Evolutionary conservation across 352 stramenopile species (phyloP), one percentile per base, ranked within the genome.

Genomic region (Peronospora farinosa): DNA sequence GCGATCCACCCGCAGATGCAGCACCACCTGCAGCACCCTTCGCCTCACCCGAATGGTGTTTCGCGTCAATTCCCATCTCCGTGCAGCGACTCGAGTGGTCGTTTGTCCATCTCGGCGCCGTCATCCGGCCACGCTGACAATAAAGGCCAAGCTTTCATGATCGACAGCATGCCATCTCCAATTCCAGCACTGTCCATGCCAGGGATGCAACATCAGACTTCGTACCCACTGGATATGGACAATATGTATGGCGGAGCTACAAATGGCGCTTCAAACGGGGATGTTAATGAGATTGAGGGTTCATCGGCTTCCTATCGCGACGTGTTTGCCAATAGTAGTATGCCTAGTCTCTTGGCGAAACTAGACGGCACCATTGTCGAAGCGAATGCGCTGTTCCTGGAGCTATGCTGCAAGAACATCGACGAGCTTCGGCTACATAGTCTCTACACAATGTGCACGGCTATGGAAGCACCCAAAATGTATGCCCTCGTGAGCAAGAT

Each of bases 341-440:
- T 91, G 72, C 79, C 79, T 7, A 86, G 72, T 57, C 49, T 88
- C 37, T 59, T 91, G 27, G 74, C 77, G 7, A 88, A 86, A 51
- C 64, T 91, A 15, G 79, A 91, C 42, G 77, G 79, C 46, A 86
- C 77, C 11, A 86, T 91, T 44, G 74, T 91, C 11, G 77, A 91
- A 40, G 77, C 79, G 35, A 91, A 88, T 60, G 50, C 60, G 31
- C 60, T 91, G 16, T 91, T 91, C 51, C 57, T 86, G 30, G 77
- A 91, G 63, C 65, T 88, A 9, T 85, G 72, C 57, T 82, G 72
- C 65, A 86, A 86, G 59, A 88, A 84, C 35, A 80, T 86, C 6
- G 79, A 88, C 44, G 79, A 90, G 47, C 63, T 90, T 37, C 72
- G 77, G 0, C 69, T 87, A 19, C 77, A 88, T 64, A 87, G 69